Evolutionary conservation across 805 yeast species (phyloP), one percentile per base, ranked within the genome.

Genomic region (Yarrowia bubula): DNA sequence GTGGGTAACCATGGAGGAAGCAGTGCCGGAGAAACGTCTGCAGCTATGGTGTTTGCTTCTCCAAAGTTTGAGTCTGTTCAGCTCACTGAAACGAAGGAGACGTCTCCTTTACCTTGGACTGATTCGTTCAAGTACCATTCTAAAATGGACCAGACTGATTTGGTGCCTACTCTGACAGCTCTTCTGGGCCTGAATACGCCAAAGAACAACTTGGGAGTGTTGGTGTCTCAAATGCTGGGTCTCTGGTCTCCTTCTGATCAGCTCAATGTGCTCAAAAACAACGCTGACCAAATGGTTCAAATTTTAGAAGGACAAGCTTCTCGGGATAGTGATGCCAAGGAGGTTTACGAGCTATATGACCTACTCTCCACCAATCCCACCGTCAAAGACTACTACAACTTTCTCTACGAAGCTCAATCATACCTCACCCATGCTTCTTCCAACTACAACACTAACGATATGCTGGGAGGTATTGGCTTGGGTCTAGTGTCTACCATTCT

Each of bases 1-100:
- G 84, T 88, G 4, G 98, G 98, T 1, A 93, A 92, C 71, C 98
- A 95, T 74, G 99, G 99, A 8, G 99, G 98, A 0, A 90, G 98
- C 0, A 89, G 97, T 3, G 73, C 81, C 0, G 96, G 97, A 1
- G 99, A 95, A 75, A 93, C 98, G 0, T 88, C 92, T 14, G 88
- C 99, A 0, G 98, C 88, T 0, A 71, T 95, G 71, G 77, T 86
- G 1, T 80, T 93, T 47, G 77, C 89, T 0, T 87, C 97, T 0
- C 84, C 87, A 8, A 81, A 82, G 69, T 82, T 92, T 65, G 68
- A 76, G 57, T 65, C 70, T 0, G 68, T 73, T 11, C 66, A 70
- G 6, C 13, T 50, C n/a, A 51, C 47, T 10, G 53, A 28, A 18
- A 18, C 50, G 8, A 32, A 22, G 14, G 37, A 35, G 8, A 10